Percentiles rank a stretch among this genome's conserved stretches.
phyloP scores from a whole-genome alignment of 2,329 filamentous ascomycete species.

The Fusarium keratoplasticum region DNA sequence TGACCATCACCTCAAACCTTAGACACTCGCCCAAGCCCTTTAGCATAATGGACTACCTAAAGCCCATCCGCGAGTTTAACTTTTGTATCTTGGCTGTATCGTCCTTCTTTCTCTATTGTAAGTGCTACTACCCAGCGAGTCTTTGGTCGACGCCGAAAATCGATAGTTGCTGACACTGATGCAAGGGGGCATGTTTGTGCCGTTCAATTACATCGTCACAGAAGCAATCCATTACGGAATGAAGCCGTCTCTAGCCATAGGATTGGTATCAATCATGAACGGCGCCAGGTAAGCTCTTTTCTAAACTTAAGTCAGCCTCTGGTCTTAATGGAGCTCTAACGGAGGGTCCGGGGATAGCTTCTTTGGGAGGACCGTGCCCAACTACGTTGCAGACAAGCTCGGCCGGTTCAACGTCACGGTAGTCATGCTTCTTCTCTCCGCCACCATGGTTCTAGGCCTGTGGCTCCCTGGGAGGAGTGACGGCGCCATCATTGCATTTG shows the following conservation, averaged over 20 bases:
- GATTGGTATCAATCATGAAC: conserved; percentile 31
- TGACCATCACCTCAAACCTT: conserved; percentile 34
- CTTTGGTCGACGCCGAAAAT: not conserved
- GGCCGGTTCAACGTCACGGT: conserved; percentile 35
- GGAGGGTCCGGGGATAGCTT: conserved; percentile 19
- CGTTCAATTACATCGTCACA: conserved; percentile 34
- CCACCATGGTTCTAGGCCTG: conserved; percentile 18
- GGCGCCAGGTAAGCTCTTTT: conserved; percentile 26
- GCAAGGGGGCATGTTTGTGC: conserved; percentile 32
- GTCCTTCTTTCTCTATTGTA: conserved; percentile 33
- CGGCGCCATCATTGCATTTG: conserved; percentile 25
- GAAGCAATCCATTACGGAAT: conserved; percentile 32
- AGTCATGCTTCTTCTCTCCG: conserved; percentile 15
- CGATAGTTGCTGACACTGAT: conserved; percentile 5
- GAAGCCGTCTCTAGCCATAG: conserved; percentile 22
- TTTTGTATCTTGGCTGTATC: conserved; percentile 28
- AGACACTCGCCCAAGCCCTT: conserved; percentile 18
- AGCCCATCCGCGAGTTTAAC: conserved; percentile 15
- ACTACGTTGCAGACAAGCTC: conserved; percentile 31
- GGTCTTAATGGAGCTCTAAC: not conserved
- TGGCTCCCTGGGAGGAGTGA: conserved; percentile 26
- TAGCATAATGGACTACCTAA: conserved; percentile 17
- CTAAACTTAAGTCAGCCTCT: not conserved
- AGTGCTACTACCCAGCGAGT: not conserved
- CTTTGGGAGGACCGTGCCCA: conserved; percentile 35